These are phyloP conservation scores for Alopecurus myosuroides DNA, from an alignment of 176 grass and related monocot species.

Conservation along the genomic window DNA sequence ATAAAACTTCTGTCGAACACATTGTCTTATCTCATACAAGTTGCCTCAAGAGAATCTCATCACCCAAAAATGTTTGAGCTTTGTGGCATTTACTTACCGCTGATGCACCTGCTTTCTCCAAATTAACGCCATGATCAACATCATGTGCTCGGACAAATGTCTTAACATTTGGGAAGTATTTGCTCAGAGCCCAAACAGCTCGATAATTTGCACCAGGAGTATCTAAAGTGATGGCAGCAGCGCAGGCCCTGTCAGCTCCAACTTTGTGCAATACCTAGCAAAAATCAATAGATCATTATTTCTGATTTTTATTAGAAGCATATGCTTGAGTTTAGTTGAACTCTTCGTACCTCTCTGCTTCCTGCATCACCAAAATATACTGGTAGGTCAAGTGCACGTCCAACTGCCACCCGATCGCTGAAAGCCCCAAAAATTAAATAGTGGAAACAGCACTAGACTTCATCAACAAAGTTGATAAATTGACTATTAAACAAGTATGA, in stretches of 20 bases:
- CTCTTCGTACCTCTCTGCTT: slow-evolving; percentile 75
- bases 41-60: neutral
- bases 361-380: slow-evolving; percentile 99
- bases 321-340: neutral
- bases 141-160: slow-evolving; percentile 99
- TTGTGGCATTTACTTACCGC: slow-evolving; percentile 60
- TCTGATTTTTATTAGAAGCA: neutral
- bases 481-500: slow-evolving; percentile 6
- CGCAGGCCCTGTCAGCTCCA: slow-evolving; percentile 95
- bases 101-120: slow-evolving; percentile 95
- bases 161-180: slow-evolving; percentile 96
- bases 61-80: neutral
- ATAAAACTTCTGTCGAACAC: neutral
- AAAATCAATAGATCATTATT: slow-evolving; percentile 7
- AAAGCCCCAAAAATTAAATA: slow-evolving; percentile 32
- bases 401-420: slow-evolving; percentile 91
- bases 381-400: slow-evolving; percentile 89
- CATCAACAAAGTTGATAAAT: neutral
- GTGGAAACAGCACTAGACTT: neutral
- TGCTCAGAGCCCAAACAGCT: slow-evolving; percentile 95
- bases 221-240: slow-evolving; percentile 97
- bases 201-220: slow-evolving; percentile 98
- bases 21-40: neutral
- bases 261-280: slow-evolving; percentile 96
- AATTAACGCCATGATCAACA: slow-evolving; percentile 95